Conservation (phyloP, 2,329 filamentous ascomycete species). For the Chaetomiaceae sp. region DNA sequence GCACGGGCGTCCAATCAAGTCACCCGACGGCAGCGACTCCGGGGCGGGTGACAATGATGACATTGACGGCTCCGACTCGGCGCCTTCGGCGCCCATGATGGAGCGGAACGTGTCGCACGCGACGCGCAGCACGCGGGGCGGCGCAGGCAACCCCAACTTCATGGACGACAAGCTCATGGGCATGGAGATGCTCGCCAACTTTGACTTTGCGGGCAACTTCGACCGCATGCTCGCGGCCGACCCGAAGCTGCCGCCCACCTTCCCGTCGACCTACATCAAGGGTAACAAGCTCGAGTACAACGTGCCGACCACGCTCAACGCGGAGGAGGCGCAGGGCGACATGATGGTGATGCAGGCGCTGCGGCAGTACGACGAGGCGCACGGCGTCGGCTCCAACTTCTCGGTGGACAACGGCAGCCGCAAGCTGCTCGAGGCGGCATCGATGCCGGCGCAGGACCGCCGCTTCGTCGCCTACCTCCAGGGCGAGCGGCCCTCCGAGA, state of each 20-base stretch:
- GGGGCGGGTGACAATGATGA: slow-evolving; percentile 47
- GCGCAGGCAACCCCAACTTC: slow-evolving; percentile 47
- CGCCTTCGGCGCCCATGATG: slow-evolving; percentile 49
- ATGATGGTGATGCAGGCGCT: slow-evolving; percentile 53
- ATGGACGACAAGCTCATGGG: slow-evolving; percentile 53
- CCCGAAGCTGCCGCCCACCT: slow-evolving; percentile 52
- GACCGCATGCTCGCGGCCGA: slow-evolving; percentile 50
- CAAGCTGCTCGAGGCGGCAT: slow-evolving; percentile 50
- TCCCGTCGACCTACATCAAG: slow-evolving; percentile 54
- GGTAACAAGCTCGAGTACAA: slow-evolving; percentile 51
- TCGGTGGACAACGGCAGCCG: slow-evolving; percentile 48
- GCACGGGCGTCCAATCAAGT: slow-evolving; percentile 45
- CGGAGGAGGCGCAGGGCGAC: slow-evolving; percentile 49
- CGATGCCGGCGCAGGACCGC: slow-evolving; percentile 41
- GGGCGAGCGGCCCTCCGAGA: slow-evolving; percentile 41
- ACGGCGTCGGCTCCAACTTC: slow-evolving; percentile 52
- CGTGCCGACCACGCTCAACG: slow-evolving; percentile 44
- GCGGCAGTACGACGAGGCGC: slow-evolving; percentile 48
- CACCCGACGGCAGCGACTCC: slow-evolving; percentile 48
- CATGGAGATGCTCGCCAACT: slow-evolving; percentile 54
- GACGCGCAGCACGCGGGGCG: slow-evolving; percentile 55
- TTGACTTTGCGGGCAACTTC: slow-evolving; percentile 53
- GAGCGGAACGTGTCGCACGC: slow-evolving; percentile 59
- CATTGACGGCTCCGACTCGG: slow-evolving; percentile 42
- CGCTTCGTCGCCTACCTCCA: slow-evolving; percentile 45